These are phyloP conservation scores for Penicillium lagena DNA, from an alignment of 495 filamentous ascomycete genomes.

Conservation along the genomic window DNA sequence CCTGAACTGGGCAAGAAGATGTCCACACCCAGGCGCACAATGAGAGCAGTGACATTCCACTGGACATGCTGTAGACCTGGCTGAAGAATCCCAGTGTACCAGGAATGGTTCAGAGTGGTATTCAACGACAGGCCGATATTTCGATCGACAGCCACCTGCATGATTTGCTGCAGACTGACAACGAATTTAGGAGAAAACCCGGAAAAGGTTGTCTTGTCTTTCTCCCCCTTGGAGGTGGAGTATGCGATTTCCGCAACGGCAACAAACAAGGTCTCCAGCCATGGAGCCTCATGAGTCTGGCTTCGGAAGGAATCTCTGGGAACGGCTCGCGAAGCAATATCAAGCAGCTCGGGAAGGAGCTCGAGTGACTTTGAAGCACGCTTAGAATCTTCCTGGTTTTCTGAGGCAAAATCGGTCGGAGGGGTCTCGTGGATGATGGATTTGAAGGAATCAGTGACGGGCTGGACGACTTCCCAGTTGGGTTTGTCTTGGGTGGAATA, in stretches of 20 bases:
- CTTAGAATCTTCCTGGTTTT: constrained; percentile 6
- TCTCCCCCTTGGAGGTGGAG: constrained; percentile 28
- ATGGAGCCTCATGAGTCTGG: constrained; percentile 52
- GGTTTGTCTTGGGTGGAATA: constrained; percentile 35
- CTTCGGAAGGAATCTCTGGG: constrained; percentile 47
- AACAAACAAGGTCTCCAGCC: constrained; percentile 63
- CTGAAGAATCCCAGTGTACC: constrained; percentile 37
- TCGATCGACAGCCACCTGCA: constrained; percentile 34
- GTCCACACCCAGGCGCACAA: constrained; percentile 61
- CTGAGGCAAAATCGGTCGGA: constrained; percentile 1
- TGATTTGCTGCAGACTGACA: constrained; percentile 30
- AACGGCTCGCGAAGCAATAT: constrained; percentile 48
- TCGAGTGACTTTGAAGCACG: constrained; percentile 25
- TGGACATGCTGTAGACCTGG: constrained; percentile 35
- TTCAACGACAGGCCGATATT: constrained; percentile 38
- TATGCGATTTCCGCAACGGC: constrained; percentile 41
- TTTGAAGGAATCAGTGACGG: constrained; percentile 34
- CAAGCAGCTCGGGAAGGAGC: constrained; percentile 19
- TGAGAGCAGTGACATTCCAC: constrained; percentile 56
- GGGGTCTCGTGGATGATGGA: constrained; percentile 28
- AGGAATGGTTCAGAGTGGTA: constrained; percentile 36
- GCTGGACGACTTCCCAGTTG: constrained; percentile 39
- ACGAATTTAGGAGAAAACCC: constrained; percentile 23
- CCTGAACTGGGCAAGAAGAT: constrained; percentile 57
- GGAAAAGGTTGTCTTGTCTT: constrained; percentile 17